These are phyloP conservation scores for Pythium dissimile DNA, from an alignment of 352 stramenopile genomes.

Conservation along the genomic window DNA sequence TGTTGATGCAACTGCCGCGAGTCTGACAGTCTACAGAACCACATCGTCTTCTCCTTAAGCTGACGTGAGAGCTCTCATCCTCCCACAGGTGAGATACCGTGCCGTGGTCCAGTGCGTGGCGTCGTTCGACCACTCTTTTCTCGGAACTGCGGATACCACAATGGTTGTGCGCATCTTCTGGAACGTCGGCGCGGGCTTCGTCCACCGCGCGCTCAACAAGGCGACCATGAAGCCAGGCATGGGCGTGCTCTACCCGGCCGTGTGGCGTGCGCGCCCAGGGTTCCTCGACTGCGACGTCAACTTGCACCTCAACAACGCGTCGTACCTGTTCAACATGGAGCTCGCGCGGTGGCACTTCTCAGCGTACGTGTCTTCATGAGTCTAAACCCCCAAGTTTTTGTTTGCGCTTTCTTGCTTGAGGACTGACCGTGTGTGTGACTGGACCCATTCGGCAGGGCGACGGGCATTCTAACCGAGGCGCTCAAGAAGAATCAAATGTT, in stretches of 20 bases:
- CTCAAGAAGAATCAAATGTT: conserved; percentile 66
- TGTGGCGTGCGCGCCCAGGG: conserved; percentile 63
- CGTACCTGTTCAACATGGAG: conserved; percentile 82
- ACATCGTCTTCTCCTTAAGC: no score
- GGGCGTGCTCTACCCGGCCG: conserved; percentile 54
- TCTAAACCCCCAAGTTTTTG: not conserved
- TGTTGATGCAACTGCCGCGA: no score
- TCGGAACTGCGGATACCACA: not conserved
- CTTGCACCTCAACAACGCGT: conserved; percentile 85
- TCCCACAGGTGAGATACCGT: no score
- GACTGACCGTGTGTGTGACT: not conserved
- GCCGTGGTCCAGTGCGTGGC: no score
- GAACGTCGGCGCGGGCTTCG: conserved; percentile 58
- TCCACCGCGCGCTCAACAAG: conserved; percentile 56
- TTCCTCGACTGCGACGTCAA: conserved; percentile 83
- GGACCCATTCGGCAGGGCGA: conserved; percentile 36
- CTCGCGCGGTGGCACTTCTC: conserved; percentile 82
- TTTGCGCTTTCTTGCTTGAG: not conserved
- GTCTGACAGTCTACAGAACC: no score
- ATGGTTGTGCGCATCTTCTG: conserved; percentile 75
- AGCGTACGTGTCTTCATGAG: conserved; percentile 34
- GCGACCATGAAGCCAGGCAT: conserved; percentile 42
- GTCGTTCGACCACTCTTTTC: not conserved
- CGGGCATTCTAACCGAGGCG: conserved; percentile 47
- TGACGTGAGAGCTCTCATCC: no score